phyloP scores from a whole-genome alignment of 1,284 basidiomycete genomes.

The Boletellus dicymbophilus region DNA sequence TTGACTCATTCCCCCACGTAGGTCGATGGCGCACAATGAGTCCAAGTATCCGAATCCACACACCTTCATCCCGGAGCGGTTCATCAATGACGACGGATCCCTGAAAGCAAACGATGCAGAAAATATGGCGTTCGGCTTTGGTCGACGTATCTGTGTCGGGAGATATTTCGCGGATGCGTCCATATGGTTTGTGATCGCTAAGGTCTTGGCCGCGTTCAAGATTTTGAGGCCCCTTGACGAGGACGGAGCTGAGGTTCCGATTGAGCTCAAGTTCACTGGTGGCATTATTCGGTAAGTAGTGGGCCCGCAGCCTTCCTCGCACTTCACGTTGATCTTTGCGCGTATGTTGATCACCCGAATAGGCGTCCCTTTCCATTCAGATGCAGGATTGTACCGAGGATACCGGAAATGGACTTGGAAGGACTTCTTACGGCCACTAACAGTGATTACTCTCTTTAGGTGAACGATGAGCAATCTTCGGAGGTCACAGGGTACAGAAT shows the following conservation, averaged over 20 bases:
- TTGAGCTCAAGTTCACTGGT: constrained; percentile 4
- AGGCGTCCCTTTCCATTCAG: constrained; percentile 17
- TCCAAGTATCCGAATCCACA: constrained; percentile 8
- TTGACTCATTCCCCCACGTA: background rate
- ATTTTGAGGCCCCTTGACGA: constrained; percentile 11
- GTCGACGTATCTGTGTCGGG: constrained; percentile 14
- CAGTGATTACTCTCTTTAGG: too few relatives aligned
- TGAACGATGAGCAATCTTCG: too few relatives aligned
- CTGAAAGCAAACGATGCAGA: constrained; percentile 7
- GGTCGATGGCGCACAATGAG: constrained; percentile 19
- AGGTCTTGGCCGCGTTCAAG: constrained; percentile 14
- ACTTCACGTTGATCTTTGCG: too few relatives aligned
- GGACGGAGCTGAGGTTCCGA: constrained; percentile 5
- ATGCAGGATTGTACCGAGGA: constrained; percentile 14
- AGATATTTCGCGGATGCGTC: constrained; percentile 11
- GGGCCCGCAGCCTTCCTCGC: background rate
- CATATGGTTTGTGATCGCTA: constrained; percentile 14
- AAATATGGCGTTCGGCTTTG: constrained; percentile 10
- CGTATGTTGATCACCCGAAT: background rate
- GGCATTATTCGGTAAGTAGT: constrained; percentile 5
- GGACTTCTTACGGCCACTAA: constrained; percentile 8
- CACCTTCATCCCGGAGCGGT: constrained; percentile 16
- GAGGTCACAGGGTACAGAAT: too few relatives aligned
- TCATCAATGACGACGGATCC: constrained; percentile 10
- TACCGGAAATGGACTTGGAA: constrained; percentile 6